Evolutionary conservation across 257 asterid species (phyloP).

Genomic region (Rhazya stricta): DNA sequence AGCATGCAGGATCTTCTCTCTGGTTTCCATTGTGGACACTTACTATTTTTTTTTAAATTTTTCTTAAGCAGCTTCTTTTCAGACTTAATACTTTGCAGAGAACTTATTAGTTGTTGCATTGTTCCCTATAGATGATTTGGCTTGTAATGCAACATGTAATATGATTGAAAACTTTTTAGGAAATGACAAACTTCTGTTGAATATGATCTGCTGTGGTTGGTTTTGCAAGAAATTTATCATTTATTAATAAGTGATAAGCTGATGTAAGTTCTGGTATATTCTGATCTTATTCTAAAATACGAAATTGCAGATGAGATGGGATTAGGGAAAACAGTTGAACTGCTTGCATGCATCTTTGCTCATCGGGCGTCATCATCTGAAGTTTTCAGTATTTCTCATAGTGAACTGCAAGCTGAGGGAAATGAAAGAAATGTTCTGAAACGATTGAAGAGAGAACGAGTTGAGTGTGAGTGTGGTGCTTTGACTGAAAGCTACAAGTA

Average conservation of each 20-base stretch:
- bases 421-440: constrained; percentile 42
- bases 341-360: constrained; percentile 75
- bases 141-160: neutral
- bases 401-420: constrained; percentile 33
- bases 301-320: constrained; percentile 88
- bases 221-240: neutral
- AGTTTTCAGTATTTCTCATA: constrained; percentile 29
- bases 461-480: constrained; percentile 94
- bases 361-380: constrained; percentile 68
- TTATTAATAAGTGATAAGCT: constrained; percentile 23
- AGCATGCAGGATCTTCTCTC: neutral
- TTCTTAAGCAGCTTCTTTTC: neutral
- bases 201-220: neutral
- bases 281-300: constrained; percentile 24
- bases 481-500: constrained; percentile 75
- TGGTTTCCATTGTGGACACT: neutral
- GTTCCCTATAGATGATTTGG: neutral
- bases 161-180: neutral
- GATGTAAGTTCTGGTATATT: constrained; percentile 25
- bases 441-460: constrained; percentile 82
- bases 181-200: neutral
- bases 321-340: constrained; percentile 95
- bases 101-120: neutral
- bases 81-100: too few relatives aligned
- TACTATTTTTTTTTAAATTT: neutral